These are phyloP conservation scores for Mucor sp. DNA, from an alignment of 371 early-diverging fungal species.

Conservation along the genomic window DNA sequence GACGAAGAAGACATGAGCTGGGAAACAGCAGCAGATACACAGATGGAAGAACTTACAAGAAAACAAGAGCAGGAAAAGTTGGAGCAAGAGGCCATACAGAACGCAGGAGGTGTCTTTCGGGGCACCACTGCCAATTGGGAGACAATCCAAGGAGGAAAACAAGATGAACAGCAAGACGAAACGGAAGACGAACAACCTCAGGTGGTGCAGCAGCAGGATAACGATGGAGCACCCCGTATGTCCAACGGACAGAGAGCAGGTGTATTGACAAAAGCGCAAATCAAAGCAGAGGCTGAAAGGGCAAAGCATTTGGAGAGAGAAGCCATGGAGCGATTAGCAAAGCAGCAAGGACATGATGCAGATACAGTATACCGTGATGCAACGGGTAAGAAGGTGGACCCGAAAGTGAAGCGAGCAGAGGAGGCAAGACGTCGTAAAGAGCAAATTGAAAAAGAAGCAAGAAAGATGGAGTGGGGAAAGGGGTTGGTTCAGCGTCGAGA, in stretches of 20 bases:
- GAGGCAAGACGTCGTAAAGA: constrained; percentile 54
- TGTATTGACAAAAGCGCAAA: constrained; percentile 52
- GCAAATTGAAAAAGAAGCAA: constrained; percentile 66
- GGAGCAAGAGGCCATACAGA: constrained; percentile 7
- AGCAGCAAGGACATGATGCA: constrained; percentile 57
- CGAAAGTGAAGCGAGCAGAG: constrained; percentile 66
- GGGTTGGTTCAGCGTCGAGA: constrained; percentile 73
- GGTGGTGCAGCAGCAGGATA: constrained; percentile 32
- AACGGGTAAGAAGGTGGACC: constrained; percentile 72
- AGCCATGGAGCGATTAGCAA: constrained; percentile 34
- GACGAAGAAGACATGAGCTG: constrained; percentile 58
- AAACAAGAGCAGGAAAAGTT: constrained; percentile 22
- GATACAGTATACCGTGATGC: constrained; percentile 80
- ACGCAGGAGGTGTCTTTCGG: constrained; percentile 33
- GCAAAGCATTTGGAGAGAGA: constrained; percentile 42
- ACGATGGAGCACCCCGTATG: constrained; percentile 41
- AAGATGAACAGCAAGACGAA: constrained; percentile 23
- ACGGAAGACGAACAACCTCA: constrained; percentile 52
- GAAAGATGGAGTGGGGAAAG: constrained; percentile 76
- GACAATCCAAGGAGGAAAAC: constrained; percentile 49
- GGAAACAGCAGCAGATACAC: constrained; percentile 20
- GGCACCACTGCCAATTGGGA: constrained; percentile 49
- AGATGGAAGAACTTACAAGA: constrained; percentile 5
- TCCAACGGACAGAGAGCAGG: constrained; percentile 61
- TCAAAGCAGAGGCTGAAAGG: constrained; percentile 49